Evolutionary conservation across 768 basidiomycete species (phyloP), one percentile per base, ranked within the genome.

Genomic region (Lenzites betulinus): DNA sequence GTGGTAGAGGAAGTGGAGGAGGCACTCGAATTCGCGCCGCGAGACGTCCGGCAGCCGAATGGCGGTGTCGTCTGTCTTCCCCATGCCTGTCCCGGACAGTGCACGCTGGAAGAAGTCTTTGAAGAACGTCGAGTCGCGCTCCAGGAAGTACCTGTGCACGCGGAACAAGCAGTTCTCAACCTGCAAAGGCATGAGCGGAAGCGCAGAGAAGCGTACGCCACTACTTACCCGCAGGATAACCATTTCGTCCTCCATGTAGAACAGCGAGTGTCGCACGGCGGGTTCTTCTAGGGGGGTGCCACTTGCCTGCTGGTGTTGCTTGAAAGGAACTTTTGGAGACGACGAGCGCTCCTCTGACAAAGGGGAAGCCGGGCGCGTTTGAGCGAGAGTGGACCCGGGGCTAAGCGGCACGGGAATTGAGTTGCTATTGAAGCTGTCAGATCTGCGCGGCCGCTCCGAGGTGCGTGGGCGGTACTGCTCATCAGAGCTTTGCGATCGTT

Each of bases 101-200:
- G 50, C 64, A 36, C 69, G 70, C 9, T 65, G 22, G 62, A 79
- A 78, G 72, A 80, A 75, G 35, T 65, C 66, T 9, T 71, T 66
- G 65, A 80, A 81, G 16, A 75, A 69, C 16, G 70, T 64, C 1
- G 79, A 79, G 58, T 76, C 76, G 41, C 71, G 69, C 50, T 68
- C 69, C 28, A 81, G 65, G 52, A 76, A 77, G 60, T 77, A 71
- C 1, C 74, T 74, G 52, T 79, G 78, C 8, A 79, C 74, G 59
- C 74, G 77, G 70, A 76, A 79, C n/a, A 75, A 62, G 3, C 65
- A 63, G 44, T 71, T 64, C 59, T 77, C 75, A 2, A 77, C 75
- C 78, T 79, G 53, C 13, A 50, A 11, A 15, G 1, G 26, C n/a
- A 22, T n/a, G 1, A 20, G 23, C 22, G 4, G 7, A 22, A 7